Conservation (phyloP, 2,329 filamentous ascomycete species). For the Pyricularia sp. region DNA sequence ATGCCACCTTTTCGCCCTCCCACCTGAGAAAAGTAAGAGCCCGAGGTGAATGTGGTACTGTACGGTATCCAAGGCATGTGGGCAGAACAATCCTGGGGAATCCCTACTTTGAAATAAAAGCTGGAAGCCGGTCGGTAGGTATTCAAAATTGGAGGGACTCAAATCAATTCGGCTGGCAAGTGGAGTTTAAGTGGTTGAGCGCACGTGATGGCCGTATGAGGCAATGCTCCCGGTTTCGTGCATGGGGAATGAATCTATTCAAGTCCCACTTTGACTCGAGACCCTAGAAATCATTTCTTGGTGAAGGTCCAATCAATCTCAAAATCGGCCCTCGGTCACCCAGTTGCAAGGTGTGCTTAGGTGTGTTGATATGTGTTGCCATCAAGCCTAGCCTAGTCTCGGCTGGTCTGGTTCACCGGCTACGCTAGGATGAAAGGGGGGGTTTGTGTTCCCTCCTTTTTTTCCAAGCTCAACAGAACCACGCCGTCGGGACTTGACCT, state of each 20-base stretch:
- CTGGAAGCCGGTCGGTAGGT: no score
- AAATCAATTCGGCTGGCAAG: no score
- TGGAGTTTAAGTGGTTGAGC: not conserved
- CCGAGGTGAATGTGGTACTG: no score
- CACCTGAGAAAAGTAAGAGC: not conserved
- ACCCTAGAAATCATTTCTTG: not conserved
- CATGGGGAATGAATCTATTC: not conserved
- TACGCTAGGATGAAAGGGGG: not conserved
- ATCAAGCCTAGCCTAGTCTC: not conserved
- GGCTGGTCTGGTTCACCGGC: not conserved
- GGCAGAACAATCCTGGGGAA: not conserved
- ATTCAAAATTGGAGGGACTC: no score
- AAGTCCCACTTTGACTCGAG: not conserved
- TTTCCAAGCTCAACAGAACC: not conserved
- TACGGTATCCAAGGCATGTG: not conserved
- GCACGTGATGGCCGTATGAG: not conserved
- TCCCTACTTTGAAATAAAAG: not conserved
- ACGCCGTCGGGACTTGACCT: not conserved
- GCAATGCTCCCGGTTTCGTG: not conserved
- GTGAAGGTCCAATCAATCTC: not conserved
- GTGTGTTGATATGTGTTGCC: not conserved
- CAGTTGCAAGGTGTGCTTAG: not conserved
- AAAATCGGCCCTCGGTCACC: no score
- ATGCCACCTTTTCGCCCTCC: not conserved
- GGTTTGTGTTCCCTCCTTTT: not conserved